Base-by-base conservation (phyloP, 1,284 basidiomycete species). In the Cutaneotrichosporon cavernicola region DNA sequence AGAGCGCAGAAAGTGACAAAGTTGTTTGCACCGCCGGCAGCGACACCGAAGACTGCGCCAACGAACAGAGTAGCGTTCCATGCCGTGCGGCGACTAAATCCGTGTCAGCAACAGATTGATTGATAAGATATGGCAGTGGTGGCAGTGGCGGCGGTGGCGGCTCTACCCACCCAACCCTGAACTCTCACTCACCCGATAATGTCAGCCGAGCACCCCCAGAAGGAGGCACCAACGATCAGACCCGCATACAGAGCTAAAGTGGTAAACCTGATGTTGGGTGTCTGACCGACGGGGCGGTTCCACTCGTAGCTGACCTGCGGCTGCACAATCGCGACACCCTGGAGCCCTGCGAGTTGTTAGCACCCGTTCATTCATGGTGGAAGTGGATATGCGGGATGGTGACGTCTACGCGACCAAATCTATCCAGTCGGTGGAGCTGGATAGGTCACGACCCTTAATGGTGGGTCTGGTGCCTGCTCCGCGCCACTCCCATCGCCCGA, bases 1-100 rank as follows among this genome's bases (percentile, higher is more conserved):
- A 68, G 34, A 52, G 49, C 40, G 34, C 62, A 67, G 53, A 68
- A 53, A 43, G 81, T 75, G 34, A 82, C 77, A 70, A 87, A 88
- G 71, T 82, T 85, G 7, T 81, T 78, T 13, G 86, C 82, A 2
- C 81, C 85, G 22, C 85, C 87, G 1, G 86, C 83, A 0, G 84
- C 84, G 56, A 87, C 80, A 16, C 86, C 87, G 69, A 88, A 88
- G 0, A 87, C 73, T 38, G 85, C 86, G 31, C 82, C 82, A 57
- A 88, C 76, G 71, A 87, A 84, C 26, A 89, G 78, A 0, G 87
- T 88, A 13, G 83, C 82, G 69, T 88, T 83, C 81, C 86, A 88
- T 4, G 86, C 85, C 10, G 86, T 71, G 51, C 81, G 82, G 26
- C 86, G 82, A 4, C 85, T 85, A 55, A 32, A 38, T 13, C 6